Conservation (phyloP, 257 asterid genomes). For the Solanum gandarillasii region DNA sequence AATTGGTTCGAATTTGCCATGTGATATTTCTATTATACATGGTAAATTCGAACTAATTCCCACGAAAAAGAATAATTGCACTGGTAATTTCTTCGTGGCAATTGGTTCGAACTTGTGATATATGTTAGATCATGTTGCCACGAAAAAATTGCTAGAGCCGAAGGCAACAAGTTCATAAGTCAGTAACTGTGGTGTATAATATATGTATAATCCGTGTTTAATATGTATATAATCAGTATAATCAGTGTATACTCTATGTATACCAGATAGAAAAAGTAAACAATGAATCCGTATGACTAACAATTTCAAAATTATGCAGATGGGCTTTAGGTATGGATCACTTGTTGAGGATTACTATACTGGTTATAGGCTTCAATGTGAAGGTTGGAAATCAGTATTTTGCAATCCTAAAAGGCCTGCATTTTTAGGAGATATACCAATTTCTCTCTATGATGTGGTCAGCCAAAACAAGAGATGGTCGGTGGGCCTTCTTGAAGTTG, state of each 20-base stretch:
- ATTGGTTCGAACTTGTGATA: neutral
- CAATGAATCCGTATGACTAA: neutral
- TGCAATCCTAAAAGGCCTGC: conserved; percentile 62
- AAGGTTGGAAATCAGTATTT: conserved; percentile 70
- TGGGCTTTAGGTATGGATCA: conserved; percentile 75
- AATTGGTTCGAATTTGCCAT: neutral
- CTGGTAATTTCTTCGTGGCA: neutral
- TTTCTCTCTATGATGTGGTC: conserved; percentile 38
- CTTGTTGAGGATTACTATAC: conserved; percentile 71
- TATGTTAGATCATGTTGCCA: neutral
- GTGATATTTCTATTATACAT: neutral
- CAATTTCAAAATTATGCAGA: conserved; percentile 16
- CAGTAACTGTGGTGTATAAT: neutral
- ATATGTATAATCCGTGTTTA: neutral
- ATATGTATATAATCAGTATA: neutral
- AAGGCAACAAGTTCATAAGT: neutral
- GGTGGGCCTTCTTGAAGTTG: conserved; percentile 69
- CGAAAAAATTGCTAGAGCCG: neutral
- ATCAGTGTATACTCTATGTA: neutral
- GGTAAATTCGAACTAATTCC: neutral
- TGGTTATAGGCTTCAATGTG: conserved; percentile 51
- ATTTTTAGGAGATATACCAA: conserved; percentile 58
- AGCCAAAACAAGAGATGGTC: conserved; percentile 58
- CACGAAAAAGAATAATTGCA: neutral
- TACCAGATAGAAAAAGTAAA: neutral